Base-by-base conservation (phyloP, 768 basidiomycete species). In the Boletus sensibilis region DNA sequence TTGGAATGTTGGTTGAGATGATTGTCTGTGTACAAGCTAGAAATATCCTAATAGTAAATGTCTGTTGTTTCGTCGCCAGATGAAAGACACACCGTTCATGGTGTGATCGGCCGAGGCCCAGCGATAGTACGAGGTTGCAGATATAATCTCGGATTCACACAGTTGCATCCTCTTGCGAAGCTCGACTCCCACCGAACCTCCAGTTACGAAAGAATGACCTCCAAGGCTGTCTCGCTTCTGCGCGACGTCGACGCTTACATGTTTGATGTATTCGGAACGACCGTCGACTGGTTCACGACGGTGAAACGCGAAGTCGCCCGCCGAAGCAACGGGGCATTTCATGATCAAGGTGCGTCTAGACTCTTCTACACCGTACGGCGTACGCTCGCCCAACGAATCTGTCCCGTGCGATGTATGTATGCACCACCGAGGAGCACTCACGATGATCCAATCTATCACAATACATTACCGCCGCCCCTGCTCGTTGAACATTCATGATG, bases 241-340 rank as follows among this genome's bases (percentile, higher is more conserved):
- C 55, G 59, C 29, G 66, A 69, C 20, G 65, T 82, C 23, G 75
- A 81, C 33, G 78, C 72, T 8, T 72, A 78, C 35, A 39, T 79
- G 10, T 82, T 82, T 50, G 81, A 82, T 44, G 76, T 78, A 14
- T 76, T 83, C 45, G 81, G 81, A 5, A 83, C 81, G 1, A 75
- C 77, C 3, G 78, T 82, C 12, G 78, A 82, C 56, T 82, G 71
- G 69, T 64, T 64, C 57, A 62, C 60, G 2, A 61, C 68, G 1
- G 56, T 70, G 34, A 55, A 29, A 29, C 70, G 62, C 16, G 25
- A 66, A 34, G 50, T 70, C 27, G 39, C 57, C 20, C 55, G 40
- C 13, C 53, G 44, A 4, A 64, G 60, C 57, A 37, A 55, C 9
- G 68, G 56, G 0, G 42, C 47, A 1, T 20, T 72, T 2, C 20